Percentiles rank a stretch among this genome's conserved stretches.
Evolutionary conservation across 495 filamentous ascomycete species (phyloP).

Genomic region (Immersiella caudata): DNA sequence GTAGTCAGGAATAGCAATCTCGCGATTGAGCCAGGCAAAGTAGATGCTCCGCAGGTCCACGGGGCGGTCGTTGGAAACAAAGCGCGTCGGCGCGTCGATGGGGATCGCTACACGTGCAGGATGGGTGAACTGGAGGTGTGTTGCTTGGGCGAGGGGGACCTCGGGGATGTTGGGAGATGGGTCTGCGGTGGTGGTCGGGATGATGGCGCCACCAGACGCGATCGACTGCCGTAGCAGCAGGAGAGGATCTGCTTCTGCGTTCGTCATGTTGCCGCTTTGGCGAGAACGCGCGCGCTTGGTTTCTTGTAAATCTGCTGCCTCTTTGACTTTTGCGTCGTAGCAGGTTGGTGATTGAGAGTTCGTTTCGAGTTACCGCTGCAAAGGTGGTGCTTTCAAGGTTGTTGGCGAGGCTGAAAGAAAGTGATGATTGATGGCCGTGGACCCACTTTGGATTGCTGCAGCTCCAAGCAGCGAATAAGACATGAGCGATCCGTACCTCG

Average conservation of each 20-base stretch:
- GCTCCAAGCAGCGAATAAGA: not conserved
- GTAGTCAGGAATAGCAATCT: conserved; percentile 84
- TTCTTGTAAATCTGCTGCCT: not conserved
- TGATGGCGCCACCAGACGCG: conserved; percentile 61
- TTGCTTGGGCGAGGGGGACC: conserved; percentile 68
- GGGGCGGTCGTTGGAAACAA: conserved; percentile 65
- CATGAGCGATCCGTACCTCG: not conserved
- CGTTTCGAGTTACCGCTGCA: conserved; percentile 6
- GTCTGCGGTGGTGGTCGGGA: conserved; percentile 69
- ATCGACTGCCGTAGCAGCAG: conserved; percentile 79
- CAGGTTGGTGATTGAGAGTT: not conserved
- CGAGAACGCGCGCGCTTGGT: not conserved
- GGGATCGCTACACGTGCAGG: conserved; percentile 66
- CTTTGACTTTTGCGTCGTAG: not conserved
- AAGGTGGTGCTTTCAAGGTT: not conserved
- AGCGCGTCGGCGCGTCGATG: conserved; percentile 79
- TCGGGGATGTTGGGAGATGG: conserved; percentile 36
- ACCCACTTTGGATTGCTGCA: conserved; percentile 8
- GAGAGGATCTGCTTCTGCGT: conserved; percentile 66
- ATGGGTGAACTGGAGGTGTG: conserved; percentile 76
- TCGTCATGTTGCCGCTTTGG: conserved; percentile 38
- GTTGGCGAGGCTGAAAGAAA: conserved; percentile 17
- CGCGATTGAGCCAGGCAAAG: conserved; percentile 91
- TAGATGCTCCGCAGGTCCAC: conserved; percentile 93
- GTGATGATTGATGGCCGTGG: conserved; percentile 3